Base-by-base conservation (phyloP, 495 filamentous ascomycete genomes). In the Amorphotheca resinae region DNA sequence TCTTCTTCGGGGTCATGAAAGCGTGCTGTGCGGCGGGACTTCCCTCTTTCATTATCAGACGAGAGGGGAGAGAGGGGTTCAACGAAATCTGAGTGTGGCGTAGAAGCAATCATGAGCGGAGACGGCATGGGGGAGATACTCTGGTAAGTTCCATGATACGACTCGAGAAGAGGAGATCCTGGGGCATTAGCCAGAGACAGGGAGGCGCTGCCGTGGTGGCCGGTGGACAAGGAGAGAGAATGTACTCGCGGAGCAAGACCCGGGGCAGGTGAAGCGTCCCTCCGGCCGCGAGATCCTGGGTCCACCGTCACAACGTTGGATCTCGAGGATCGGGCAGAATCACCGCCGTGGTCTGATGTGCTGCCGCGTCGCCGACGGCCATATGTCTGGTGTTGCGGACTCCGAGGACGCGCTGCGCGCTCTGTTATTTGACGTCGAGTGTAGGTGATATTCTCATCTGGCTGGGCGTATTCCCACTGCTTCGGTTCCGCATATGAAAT, bases 51-150 rank as follows among this genome's bases (percentile, higher is more conserved):
- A 28, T 54, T 49, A 18, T 52, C 57, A 47, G 46, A 62, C 53
- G 41, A 59, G 7, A 21, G 17, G 0, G 51, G 51, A 9, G 48
- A 51, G 22, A 57, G 35, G 20, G 51, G 22, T 22, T 49, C 51
- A 9, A 52, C 36, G 20, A 51, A 17, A 20, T 54, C 54, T 7
- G 35, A 11, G 17, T 49, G 44, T 14, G 49, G 45, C 11, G 54
- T 44, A 9, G 55, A 39, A 17, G 70, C 60, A 1, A 71, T 62
- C 21, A 74, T 60, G 25, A 72, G 64, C 0, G 89, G 84, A 0
- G 84, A 87, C 0, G 88, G 88, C 85, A 94, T 91, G 1, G 91
- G 89, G 1, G 88, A 93, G 51, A 95, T 85, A 39, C 82, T 83
- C 60, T 98, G 91, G 56, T 93, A 98, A 1, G 87, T 94, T 5